A percentile compares a stretch with the other conserved stretches of the same genome.
Conservation (phyloP, 1,139 yeast species). For the Lodderomyces parapsilosis region DNA sequence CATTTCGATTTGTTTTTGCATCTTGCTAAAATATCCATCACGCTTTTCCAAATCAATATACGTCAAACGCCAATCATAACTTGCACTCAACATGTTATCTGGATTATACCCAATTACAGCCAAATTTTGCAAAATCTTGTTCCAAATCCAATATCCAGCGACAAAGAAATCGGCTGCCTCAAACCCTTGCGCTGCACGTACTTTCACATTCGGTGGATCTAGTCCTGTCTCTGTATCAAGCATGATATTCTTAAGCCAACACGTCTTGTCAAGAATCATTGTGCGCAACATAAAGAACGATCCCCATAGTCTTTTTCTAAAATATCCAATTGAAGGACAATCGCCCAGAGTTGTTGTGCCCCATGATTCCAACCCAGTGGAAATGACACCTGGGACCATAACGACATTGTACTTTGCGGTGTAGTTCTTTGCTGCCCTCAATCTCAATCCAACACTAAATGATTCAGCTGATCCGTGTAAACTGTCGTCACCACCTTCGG, state of each 20-base stretch:
- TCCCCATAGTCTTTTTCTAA: constrained; percentile 93
- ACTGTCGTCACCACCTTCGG: constrained; percentile 35
- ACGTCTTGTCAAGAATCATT: constrained; percentile 85
- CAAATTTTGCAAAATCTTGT: constrained; percentile 84
- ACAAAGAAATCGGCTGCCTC: constrained; percentile 96
- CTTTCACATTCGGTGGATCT: constrained; percentile 78
- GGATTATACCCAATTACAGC: constrained; percentile 95
- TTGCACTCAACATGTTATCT: constrained; percentile 83
- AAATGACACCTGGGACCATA: constrained; percentile 93
- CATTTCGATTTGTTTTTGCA: constrained; percentile 71
- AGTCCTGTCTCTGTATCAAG: constrained; percentile 88
- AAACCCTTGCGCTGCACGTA: constrained; percentile 93
- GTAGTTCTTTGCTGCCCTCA: constrained; percentile 52
- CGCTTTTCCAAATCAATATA: constrained; percentile 84
- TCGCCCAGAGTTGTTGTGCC: constrained; percentile 57
- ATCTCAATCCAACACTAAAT: constrained; percentile 80
- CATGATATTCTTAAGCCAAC: constrained; percentile 92
- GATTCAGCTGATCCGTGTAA: constrained; percentile 67
- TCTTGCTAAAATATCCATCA: constrained; percentile 78
- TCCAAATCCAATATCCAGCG: constrained; percentile 99
- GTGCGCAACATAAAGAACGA: constrained; percentile 92
- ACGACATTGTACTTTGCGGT: constrained; percentile 73
- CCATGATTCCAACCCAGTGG: constrained; percentile 96
- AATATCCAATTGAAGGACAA: constrained; percentile 82
- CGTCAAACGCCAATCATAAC: constrained; percentile 95